These are phyloP conservation scores for Primulina eburnea DNA, from an alignment of 257 asterid genomes.

Conservation along the genomic window DNA sequence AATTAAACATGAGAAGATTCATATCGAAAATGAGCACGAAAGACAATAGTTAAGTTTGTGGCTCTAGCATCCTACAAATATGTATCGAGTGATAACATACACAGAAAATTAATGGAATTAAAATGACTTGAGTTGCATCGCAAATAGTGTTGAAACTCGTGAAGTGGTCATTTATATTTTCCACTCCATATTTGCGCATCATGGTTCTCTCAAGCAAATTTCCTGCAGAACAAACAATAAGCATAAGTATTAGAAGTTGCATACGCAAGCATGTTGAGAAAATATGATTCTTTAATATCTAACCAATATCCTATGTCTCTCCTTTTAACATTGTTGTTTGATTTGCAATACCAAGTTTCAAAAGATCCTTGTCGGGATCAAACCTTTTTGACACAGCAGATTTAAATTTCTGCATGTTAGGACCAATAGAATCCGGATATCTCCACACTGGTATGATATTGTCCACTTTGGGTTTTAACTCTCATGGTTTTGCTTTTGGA, in stretches of 20 bases:
- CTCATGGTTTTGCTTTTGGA: too few species aligned
- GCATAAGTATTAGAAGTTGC: slow-evolving; percentile 12
- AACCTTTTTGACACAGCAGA: slow-evolving; percentile 77
- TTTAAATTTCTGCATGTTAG: slow-evolving; percentile 96
- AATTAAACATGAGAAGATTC: slow-evolving; percentile 17
- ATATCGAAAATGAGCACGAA: slow-evolving; percentile 3
- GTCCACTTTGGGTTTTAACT: too few species aligned
- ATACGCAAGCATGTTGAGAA: slow-evolving; percentile 11
- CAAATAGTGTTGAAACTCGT: slow-evolving; percentile 96
- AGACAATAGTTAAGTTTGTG: neutral
- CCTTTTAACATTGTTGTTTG: slow-evolving; percentile 99
- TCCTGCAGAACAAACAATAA: slow-evolving; percentile 38
- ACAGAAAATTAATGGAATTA: neutral
- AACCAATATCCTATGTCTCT: slow-evolving; percentile 95
- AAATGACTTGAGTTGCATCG: slow-evolving; percentile 91
- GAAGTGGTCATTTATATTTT: slow-evolving; percentile 78
- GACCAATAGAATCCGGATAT: too few species aligned
- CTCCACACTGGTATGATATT: too few species aligned
- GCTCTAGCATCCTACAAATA: neutral
- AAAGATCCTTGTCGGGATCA: slow-evolving; percentile 84
- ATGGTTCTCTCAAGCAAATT: slow-evolving; percentile 68
- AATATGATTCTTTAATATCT: slow-evolving; percentile 26
- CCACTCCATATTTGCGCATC: slow-evolving; percentile 90
- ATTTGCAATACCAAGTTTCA: slow-evolving; percentile 93
- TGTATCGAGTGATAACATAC: neutral